Base-by-base conservation (phyloP, 2,329 filamentous ascomycete genomes). In the Fusarium equiseti region DNA sequence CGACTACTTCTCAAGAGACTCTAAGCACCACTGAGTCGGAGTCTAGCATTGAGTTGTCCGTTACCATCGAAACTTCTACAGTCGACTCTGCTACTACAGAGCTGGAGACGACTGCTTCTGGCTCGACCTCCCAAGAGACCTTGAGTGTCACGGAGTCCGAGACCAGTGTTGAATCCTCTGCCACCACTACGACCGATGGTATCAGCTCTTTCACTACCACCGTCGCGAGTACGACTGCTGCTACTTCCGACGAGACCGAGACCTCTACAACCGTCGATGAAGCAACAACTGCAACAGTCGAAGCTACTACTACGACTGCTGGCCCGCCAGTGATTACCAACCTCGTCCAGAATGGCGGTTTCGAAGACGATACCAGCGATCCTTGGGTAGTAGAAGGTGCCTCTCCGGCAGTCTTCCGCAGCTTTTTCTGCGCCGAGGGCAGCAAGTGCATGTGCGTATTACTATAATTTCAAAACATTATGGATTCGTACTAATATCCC, bases 401-500 rank as follows among this genome's bases (percentile, higher is more conserved):
- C 22, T 3, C 20, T 10, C 46, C 55, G 0, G 3, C 1, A 16
- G 15, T 56, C 22, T 5, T n/a, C 46, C 5, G 5, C 16, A 4
- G n/a, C 6, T 8, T 5, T 5, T 10, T 10, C 13, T 55, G 20
- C 13, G 4, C 22, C 12, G 50, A 56, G 8, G 51, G 42, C 2
- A 20, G 3, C 10, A 1, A 59, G 6, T 29, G 31, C 4, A 24
- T 56, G 50, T 59, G 2, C 5, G 55, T 53, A 15, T 5, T 1
- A 5, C 7, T 0, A 13, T 2, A 6, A 6, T 1, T 4, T 1
- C 0, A 4, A 4, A n/a, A 13, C 12, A n/a, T n/a, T n/a, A n/a
- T n/a, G n/a, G 4, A 9, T 2, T 18, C 2, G 1, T 58, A 6
- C 46, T 58, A 32, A 58, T 8, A 0, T 26, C 2, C 7, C 0